Evolutionary conservation across 177 flowering plant species (phyloP).

Genomic region (Telopea speciosissima): DNA sequence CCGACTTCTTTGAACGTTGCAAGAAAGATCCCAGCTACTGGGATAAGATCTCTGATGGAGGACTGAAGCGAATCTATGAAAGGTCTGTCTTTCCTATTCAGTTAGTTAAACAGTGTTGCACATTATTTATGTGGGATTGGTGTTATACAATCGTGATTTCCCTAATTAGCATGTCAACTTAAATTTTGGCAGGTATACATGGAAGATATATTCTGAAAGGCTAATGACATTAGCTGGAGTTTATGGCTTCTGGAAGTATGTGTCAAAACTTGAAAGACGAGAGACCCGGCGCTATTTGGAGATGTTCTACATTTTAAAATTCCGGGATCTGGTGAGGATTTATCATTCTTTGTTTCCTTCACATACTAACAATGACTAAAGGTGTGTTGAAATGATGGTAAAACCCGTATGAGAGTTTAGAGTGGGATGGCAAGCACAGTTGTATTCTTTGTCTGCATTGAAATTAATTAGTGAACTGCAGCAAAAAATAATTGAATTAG

Average conservation of each 20-base stretch:
- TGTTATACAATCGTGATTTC: not conserved
- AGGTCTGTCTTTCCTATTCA: slow-evolving; percentile 16
- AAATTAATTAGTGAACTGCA: too few species aligned
- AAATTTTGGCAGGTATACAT: slow-evolving; percentile 70
- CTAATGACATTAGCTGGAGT: slow-evolving; percentile 92
- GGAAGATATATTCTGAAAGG: slow-evolving; percentile 94
- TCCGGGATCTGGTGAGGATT: slow-evolving; percentile 69
- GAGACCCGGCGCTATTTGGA: slow-evolving; percentile 93
- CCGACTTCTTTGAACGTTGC: slow-evolving; percentile 54
- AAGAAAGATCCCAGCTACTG: slow-evolving; percentile 66
- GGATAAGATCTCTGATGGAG: slow-evolving; percentile 58
- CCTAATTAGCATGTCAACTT: not conserved
- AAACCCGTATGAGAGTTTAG: not conserved
- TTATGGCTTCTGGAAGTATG: slow-evolving; percentile 96
- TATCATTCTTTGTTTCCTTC: not conserved
- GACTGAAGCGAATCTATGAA: slow-evolving; percentile 63
- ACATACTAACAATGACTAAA: not conserved
- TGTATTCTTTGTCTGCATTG: too few species aligned
- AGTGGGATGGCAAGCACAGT: not conserved
- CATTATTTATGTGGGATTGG: not conserved
- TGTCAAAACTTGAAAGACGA: slow-evolving; percentile 93
- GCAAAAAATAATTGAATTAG: not conserved
- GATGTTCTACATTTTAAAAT: slow-evolving; percentile 96
- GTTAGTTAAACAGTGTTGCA: not conserved
- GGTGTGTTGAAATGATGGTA: not conserved